phyloP scores from a whole-genome alignment of 176 grass and related monocot genomes.

The Chloris gayana region DNA sequence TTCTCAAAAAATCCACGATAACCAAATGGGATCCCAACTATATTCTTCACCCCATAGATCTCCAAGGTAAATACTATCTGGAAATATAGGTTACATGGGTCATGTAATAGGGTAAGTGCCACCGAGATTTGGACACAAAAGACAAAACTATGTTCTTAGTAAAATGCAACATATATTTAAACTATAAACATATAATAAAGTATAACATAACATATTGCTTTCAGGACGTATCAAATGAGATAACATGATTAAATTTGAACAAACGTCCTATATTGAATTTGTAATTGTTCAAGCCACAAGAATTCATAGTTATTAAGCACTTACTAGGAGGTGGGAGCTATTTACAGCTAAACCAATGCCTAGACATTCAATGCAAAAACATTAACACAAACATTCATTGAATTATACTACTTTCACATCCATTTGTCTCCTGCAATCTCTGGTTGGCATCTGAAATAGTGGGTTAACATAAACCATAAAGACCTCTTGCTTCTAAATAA shows the following conservation, averaged over 20 bases:
- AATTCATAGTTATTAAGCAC: neutral
- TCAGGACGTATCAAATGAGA: neutral
- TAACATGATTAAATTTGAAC: neutral
- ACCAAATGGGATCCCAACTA: conserved; percentile 93
- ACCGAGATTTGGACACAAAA: neutral
- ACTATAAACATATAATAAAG: neutral
- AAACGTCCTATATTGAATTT: conserved; percentile 9
- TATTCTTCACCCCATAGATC: conserved; percentile 92
- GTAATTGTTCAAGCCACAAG: neutral
- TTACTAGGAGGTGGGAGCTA: neutral
- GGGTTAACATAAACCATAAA: conserved; percentile 7
- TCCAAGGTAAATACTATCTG: conserved; percentile 98
- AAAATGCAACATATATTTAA: neutral
- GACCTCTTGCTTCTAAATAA: neutral
- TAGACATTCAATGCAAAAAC: neutral
- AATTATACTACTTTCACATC: neutral
- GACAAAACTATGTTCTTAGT: conserved; percentile 1
- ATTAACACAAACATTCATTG: conserved; percentile 16
- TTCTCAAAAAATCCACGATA: conserved; percentile 92
- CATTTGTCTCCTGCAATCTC: neutral
- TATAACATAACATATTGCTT: neutral
- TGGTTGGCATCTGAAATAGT: conserved; percentile 14
- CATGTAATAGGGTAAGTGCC: neutral
- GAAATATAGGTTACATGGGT: conserved; percentile 34
- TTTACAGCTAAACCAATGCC: neutral